Percentiles rank a stretch among this genome's conserved stretches.
Conservation (phyloP, 208 protist species). For the Paratrypanosoma confusum region DNA sequence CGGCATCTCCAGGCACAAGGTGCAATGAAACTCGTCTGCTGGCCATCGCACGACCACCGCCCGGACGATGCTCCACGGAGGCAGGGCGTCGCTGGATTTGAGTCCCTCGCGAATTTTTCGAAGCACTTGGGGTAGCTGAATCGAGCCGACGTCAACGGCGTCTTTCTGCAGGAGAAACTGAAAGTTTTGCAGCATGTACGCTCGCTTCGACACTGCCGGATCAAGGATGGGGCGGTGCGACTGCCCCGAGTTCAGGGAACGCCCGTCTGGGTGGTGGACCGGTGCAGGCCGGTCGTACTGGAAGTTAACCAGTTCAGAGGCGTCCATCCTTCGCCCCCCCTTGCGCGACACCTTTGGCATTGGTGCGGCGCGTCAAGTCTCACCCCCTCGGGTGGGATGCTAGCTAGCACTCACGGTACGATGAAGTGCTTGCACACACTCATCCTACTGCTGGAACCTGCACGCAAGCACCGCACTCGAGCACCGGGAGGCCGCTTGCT, state of each 20-base stretch:
- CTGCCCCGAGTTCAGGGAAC: conserved; percentile 12
- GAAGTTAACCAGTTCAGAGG: conserved; percentile 13
- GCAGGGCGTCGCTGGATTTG: conserved; percentile 28
- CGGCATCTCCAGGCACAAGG: conserved; percentile 70
- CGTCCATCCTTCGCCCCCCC: conserved; percentile 9
- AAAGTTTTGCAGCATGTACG: conserved; percentile 83
- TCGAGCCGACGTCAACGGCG: conserved; percentile 14
- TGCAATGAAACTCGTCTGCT: conserved; percentile 67
- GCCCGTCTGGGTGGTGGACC: conserved; percentile 7
- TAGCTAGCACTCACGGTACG: too few species aligned
- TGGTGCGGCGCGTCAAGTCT: too few species aligned
- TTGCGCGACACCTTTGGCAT: conserved; percentile 12
- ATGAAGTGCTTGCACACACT: too few species aligned
- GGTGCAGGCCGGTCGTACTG: conserved; percentile 9
- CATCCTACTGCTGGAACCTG: too few species aligned
- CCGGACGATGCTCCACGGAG: conserved; percentile 70
- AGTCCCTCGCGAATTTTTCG: conserved; percentile 50
- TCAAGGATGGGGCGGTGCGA: conserved; percentile 18
- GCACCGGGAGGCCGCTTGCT: too few species aligned
- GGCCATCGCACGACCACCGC: conserved; percentile 68
- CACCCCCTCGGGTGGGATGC: too few species aligned
- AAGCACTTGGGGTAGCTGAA: conserved; percentile 35
- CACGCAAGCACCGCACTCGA: too few species aligned
- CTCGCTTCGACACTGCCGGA: conserved; percentile 33
- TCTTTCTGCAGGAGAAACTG: conserved; percentile 79